Percentiles rank a stretch among this genome's conserved stretches.
Evolutionary conservation across 2,329 filamentous ascomycete genomes (phyloP).

Genomic region (Emericellopsis cladophorae): DNA sequence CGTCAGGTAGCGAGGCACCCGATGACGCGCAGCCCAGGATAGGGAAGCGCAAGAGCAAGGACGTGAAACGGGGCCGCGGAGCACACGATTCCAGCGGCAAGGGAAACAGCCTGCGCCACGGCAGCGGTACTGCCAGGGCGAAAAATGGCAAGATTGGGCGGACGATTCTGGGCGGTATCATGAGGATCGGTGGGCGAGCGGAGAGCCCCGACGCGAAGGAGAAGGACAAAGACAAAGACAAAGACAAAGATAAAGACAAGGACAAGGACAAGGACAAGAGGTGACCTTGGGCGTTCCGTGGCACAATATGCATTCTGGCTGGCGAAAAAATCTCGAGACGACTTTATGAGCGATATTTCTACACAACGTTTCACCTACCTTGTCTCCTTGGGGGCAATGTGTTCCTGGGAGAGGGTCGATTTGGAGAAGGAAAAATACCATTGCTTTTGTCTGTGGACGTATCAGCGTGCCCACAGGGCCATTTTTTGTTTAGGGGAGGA

Average conservation of each 20-base stretch:
- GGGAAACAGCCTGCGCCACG: conserved; percentile 13
- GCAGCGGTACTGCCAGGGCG: conserved; percentile 16
- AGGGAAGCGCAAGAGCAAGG: conserved; percentile 16
- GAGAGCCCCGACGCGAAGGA: conserved; percentile 26
- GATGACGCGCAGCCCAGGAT: not conserved
- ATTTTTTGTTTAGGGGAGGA: too few species aligned
- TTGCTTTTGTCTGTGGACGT: too few species aligned
- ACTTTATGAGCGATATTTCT: too few species aligned
- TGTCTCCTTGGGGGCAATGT: too few species aligned
- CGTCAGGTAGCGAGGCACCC: conserved; percentile 33
- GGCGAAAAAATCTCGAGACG: too few species aligned
- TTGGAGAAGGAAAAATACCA: too few species aligned
- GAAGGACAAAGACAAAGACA: not conserved
- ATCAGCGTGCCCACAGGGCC: too few species aligned
- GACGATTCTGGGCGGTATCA: conserved; percentile 29
- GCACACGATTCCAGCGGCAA: conserved; percentile 12
- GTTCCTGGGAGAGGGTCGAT: too few species aligned
- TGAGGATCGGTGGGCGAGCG: conserved; percentile 26
- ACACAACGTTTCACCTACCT: too few species aligned
- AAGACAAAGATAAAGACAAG: not conserved
- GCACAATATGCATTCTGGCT: too few species aligned
- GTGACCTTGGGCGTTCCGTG: not conserved
- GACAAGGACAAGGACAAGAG: not conserved
- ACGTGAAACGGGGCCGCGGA: conserved; percentile 15
- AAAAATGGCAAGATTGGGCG: conserved; percentile 27